Base-by-base conservation (phyloP, 2,329 filamentous ascomycete species). In the Gaeumannomyces tritici region DNA sequence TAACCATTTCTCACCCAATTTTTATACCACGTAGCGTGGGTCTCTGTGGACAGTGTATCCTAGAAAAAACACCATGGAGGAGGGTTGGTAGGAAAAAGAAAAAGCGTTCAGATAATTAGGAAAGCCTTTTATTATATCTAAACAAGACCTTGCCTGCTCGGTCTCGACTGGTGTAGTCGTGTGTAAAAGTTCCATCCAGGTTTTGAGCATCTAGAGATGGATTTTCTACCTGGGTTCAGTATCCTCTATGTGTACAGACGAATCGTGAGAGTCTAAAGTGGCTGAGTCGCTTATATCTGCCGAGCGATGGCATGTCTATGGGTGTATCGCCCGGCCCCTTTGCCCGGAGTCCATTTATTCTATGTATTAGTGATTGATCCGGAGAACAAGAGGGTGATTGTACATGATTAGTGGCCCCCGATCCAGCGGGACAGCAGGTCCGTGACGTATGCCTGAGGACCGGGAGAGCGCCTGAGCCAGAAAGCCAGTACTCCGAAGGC, bases 401-500 rank as follows among this genome's bases (percentile, higher is more conserved):
- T n/a, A 11, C 18, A 51, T 51, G 42, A 6, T 29, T 15, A 60
- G 13, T 7, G 26, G 12, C 28, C 59, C 42, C 62, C 27, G 59
- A 61, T 24, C 9, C 63, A 60, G 33, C 65, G 65, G 56, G 64
- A 63, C 18, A 69, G 56, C 47, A 67, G 62, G 65, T 68, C 67
- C 61, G 71, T 67, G 65, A 72, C 26, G 68, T 68, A 58, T 58
- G 66, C 61, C 62, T 70, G 58, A 71, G 69, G 69, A 15, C 67
- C 62, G 3, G 76, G 73, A 26, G 78, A 76, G 62, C 77, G 85
- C 61, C 85, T 80, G 65, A 92, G 72, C 73, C 88, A 89, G 63
- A 91, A 77, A 9, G 90, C 90, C 62, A 90, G 67, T 28, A 86
- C 74, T 31, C 85, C 90, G 58, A 93, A 81, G 7, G 88, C 70